phyloP scores from a whole-genome alignment of 2,329 filamentous ascomycete genomes.

The Botrytis elliptica region DNA sequence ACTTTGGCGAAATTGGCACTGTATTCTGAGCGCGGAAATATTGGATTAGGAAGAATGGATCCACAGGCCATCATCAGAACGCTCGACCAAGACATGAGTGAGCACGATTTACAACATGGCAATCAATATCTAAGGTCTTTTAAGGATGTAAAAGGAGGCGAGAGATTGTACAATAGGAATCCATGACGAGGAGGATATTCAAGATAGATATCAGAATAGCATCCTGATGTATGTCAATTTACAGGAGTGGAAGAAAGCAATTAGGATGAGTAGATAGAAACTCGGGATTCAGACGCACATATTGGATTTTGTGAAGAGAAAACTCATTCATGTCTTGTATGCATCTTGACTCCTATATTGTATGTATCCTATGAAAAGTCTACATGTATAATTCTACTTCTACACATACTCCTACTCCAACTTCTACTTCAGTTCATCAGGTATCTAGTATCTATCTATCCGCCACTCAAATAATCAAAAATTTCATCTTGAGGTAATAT shows the following conservation, averaged over 20 bases:
- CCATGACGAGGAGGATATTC: not conserved
- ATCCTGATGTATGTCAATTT: not conserved
- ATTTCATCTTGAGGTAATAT: not conserved
- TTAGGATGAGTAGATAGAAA: not conserved
- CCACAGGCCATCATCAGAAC: not conserved
- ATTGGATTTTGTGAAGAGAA: not conserved
- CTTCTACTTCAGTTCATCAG: not conserved
- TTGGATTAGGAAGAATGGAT: not conserved
- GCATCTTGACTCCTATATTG: not conserved
- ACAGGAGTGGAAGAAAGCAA: not conserved
- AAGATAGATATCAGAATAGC: not conserved
- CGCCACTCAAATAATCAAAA: not conserved
- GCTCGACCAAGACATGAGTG: not conserved
- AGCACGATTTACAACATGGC: not conserved
- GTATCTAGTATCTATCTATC: not conserved
- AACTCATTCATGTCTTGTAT: not conserved
- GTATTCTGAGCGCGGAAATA: too few relatives aligned
- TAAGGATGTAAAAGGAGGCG: too few relatives aligned
- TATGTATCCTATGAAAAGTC: not conserved
- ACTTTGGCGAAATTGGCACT: too few relatives aligned
- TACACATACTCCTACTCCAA: not conserved
- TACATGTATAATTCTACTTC: not conserved
- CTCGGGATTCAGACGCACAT: fast-evolving
- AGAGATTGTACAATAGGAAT: not conserved
- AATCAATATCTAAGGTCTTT: not conserved